Evolutionary conservation across 106 monocot genomes (phyloP), one percentile per base, ranked within the genome.

Genomic region (Platanthera zijinensis): DNA sequence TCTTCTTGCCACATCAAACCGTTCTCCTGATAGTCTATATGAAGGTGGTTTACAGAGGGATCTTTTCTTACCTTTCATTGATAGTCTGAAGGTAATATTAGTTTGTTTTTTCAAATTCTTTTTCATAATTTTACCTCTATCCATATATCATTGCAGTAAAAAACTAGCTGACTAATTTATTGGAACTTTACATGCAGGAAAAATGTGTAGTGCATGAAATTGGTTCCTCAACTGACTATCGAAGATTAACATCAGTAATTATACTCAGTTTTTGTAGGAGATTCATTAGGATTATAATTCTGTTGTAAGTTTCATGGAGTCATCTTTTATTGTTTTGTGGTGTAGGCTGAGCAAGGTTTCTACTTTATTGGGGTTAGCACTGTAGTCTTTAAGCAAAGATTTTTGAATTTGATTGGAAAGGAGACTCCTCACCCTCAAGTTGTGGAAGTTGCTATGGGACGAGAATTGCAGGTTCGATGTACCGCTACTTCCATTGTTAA

Each of bases 21-120:
- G 99, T 88, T 86, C 94, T 79, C 94, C 99, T 71, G 99, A 92
- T 78, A 76, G 87, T 25, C 94, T 99, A 19, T 99, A 99, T 84
- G 99, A 99, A 85, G 99, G 99, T 84, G 99, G 99, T 57, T 79
- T 99, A 72, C 99, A 99, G 59, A 89, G 99, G 73, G 99, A 99
- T 75, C 94, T 99, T 74, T 99, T 99, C 73, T 76, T 99, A 64
- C 99, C 94, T 39, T 99, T 99, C 74, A 94, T 94, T 84, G 90
- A 82, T 76, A 94, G 88, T 39, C 75, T 99, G 70, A 99, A 94
- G 91, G 99, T 92, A 86, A 72, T 10, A 49, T 66, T 48, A 11
- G 18, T 17, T 62, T 53, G 46, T 48, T 10, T n/a, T 57, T 17
- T 72, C 49, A 45, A 59, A 30, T 61, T 28, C n/a, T 17, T 28